Base-by-base conservation (phyloP, 352 stramenopile species). In the Pythium chondricola region DNA sequence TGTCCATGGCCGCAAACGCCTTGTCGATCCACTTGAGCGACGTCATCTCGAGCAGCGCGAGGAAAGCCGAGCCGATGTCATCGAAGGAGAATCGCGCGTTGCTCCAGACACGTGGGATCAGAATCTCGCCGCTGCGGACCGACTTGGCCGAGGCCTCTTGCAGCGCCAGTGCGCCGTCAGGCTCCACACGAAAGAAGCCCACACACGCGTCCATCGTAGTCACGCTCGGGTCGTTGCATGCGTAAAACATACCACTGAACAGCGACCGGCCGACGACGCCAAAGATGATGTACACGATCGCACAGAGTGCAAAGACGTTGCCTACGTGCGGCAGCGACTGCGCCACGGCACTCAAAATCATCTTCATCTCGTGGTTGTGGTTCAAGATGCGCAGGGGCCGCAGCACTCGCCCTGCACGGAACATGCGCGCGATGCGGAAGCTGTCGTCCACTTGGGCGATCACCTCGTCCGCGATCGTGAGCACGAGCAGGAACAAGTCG, bases 21-120 rank as follows among this genome's bases (percentile, higher is more conserved):
- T 88, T 90, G 61, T 90, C 79, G 21, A 82, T 70, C 75, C 79
- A 90, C 40, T 90, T 86, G 18, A 88, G 61, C 24, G 78, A 89
- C 25, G 78, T 87, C 78, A 89, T 89, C 51, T 89, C 78, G 1
- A 89, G 55, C 6, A 89, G 57, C 13, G 78, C 67, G 41, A 89
- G 60, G 33, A 85, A 87, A 1, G 64, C 78, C 0, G 72, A 56
- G 1, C 73, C 74, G 9, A 86, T 79, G 42, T 89, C 79, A 30
- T 89, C 78, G 31, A 89, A 89, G n/a, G 73, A 86, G 40, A 89
- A 89, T 2, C 78, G 73, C 2, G 71, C 71, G 40, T 83, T 85
- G 13, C 62, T 56, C 78, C 78, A 89, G 3, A 89, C 78, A 2
- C 75, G 65, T 2, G 78, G 73, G 33, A 75, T 49, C 20, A 89